Percentiles rank a stretch among this genome's conserved stretches.
These are phyloP conservation scores for Ampelomyces quisqualis DNA, from an alignment of 2,329 filamentous ascomycete genomes.

Conservation along the genomic window DNA sequence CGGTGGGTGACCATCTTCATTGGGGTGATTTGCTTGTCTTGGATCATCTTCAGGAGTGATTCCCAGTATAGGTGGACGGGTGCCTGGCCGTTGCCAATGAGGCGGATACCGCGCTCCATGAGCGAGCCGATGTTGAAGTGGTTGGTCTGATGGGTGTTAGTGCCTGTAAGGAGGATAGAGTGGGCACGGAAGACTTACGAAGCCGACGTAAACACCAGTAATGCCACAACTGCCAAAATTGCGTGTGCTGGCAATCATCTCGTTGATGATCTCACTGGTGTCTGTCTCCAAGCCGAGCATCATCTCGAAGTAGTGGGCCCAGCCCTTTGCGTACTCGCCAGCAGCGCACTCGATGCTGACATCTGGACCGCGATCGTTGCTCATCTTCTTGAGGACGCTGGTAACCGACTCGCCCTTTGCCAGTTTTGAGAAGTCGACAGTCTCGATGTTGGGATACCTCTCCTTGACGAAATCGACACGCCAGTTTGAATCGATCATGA, in stretches of 20 bases:
- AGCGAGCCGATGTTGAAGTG: constrained; percentile 81
- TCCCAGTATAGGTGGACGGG: constrained; percentile 86
- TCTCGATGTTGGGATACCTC: constrained; percentile 65
- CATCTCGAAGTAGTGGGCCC: constrained; percentile 62
- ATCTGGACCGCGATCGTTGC: constrained; percentile 68
- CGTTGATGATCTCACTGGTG: constrained; percentile 76
- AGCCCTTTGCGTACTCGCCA: constrained; percentile 63
- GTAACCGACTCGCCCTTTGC: constrained; percentile 66
- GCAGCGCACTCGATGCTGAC: constrained; percentile 69
- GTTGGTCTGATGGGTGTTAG: constrained; percentile 59
- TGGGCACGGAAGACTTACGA: constrained; percentile 45
- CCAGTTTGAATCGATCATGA: constrained; percentile 75
- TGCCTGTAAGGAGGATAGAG: neutral
- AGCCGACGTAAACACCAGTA: constrained; percentile 69
- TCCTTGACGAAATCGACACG: constrained; percentile 68
- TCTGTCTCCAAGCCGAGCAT: constrained; percentile 75
- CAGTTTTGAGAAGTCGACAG: constrained; percentile 68
- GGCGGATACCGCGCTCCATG: constrained; percentile 82
- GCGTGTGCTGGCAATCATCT: constrained; percentile 73
- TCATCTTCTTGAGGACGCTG: constrained; percentile 70
- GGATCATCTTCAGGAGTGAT: constrained; percentile 68
- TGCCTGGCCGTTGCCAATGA: constrained; percentile 68
- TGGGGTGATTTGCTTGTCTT: constrained; percentile 69
- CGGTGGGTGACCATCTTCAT: constrained; percentile 80
- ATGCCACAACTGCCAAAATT: constrained; percentile 74